Base-by-base conservation (phyloP, 352 stramenopile genomes). In the Phytophthora pluvialis region DNA sequence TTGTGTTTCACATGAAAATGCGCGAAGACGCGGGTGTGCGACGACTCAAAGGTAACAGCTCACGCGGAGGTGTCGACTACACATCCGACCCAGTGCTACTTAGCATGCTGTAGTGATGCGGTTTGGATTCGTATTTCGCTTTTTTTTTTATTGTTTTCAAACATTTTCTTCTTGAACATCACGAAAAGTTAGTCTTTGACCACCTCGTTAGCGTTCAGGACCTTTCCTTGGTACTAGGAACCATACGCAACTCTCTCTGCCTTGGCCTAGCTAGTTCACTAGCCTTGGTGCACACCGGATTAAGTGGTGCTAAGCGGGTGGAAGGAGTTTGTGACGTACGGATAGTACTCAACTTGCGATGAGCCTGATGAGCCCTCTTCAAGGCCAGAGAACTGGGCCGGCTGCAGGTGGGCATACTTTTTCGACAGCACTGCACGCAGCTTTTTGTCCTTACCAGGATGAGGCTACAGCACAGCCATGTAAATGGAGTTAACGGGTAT, bases 321-420 rank as follows among this genome's bases (percentile, higher is more conserved):
- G 73, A 95, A 95, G 18, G 80, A 64, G 68, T 93, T 93, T 64
- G 80, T 86, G 61, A 95, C 86, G 69, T 95, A 95, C 42, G 86
- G 80, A 54, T 75, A 93, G 66, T 92, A 95, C 70, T 95, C 86
- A 59, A 77, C 75, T 44, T 92, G 83, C 12, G 72, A 76, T 35
- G 77, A 79, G 33, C 67, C 70, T 43, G 79, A 73, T 47, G 80
- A 86, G 5, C 74, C 73, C 45, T 95, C 86, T 73, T 95, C 86
- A 21, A 93, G 66, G 21, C 77, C 80, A 15, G 83, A 90, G 60
- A 95, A 95, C 61, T 95, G 86, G 43, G 84, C 81, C 55, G 86
- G 86, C 64, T 95, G 86, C 45, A 95, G 61, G 62, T 94, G 81
- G 51, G 86, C 84, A 62, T 96, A 96, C 60, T 93, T 92, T 71